Evolutionary conservation across 345 rosid genomes (phyloP).

Genomic region (Gossypium anomalum): DNA sequence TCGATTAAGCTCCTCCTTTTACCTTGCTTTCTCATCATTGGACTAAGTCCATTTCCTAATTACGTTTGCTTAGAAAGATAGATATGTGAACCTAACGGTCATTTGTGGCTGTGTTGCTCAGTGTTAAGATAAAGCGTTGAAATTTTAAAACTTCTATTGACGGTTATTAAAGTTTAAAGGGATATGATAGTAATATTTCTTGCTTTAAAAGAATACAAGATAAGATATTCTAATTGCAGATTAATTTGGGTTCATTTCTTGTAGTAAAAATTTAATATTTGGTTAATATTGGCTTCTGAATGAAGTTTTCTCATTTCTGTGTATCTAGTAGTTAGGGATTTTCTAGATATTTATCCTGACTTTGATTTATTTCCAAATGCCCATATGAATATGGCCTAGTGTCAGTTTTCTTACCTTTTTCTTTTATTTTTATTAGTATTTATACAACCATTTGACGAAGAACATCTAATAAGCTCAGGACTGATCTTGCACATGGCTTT

Average conservation of each 20-base stretch:
- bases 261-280: neutral
- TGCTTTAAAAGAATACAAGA: neutral
- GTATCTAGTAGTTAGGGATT: neutral
- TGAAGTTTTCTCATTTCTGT: neutral
- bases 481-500: too few species aligned
- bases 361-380: neutral
- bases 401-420: neutral
- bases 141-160: too few species aligned
- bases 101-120: neutral
- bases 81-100: neutral
- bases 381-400: neutral
- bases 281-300: neutral
- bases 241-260: neutral
- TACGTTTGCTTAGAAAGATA: neutral
- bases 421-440: too few species aligned
- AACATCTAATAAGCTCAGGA: too few species aligned
- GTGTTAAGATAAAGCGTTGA: neutral
- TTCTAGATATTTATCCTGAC: neutral
- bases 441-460: too few species aligned
- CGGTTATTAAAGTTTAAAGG: too few species aligned
- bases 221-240: neutral
- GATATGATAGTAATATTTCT: too few species aligned
- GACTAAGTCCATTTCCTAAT: too few species aligned
- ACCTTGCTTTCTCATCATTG: too few species aligned
- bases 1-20: neutral